Conservation (phyloP, 2,329 filamentous ascomycete genomes). For the Xylariales sp. region DNA sequence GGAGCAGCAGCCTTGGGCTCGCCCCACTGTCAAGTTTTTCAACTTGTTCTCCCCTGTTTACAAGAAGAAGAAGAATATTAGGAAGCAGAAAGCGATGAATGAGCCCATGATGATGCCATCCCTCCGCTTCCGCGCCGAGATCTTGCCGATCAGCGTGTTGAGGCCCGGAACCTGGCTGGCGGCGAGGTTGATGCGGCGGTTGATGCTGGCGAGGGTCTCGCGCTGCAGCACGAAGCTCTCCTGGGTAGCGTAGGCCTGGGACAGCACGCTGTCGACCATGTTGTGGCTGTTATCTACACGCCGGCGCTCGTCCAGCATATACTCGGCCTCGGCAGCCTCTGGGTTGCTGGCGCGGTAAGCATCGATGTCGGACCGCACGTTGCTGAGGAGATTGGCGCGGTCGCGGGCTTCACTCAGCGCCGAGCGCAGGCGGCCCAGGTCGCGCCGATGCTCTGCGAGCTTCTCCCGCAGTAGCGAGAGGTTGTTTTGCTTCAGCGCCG, state of each 20-base stretch:
- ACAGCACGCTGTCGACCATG: slow-evolving; percentile 84
- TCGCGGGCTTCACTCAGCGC: slow-evolving; percentile 75
- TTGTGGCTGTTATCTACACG: slow-evolving; percentile 86
- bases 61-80: slow-evolving; percentile 73
- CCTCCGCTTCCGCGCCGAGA: slow-evolving; percentile 89
- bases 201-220: slow-evolving; percentile 84
- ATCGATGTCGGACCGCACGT: slow-evolving; percentile 88
- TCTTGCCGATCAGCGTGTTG: slow-evolving; percentile 86
- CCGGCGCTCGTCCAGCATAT: slow-evolving; percentile 88
- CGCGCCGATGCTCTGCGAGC: slow-evolving; percentile 78
- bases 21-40: too few species aligned
- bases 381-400: slow-evolving; percentile 83
- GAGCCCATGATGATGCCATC: slow-evolving; percentile 90
- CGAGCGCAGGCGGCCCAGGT: slow-evolving; percentile 70
- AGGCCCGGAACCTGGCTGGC: slow-evolving; percentile 90
- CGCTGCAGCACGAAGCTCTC: slow-evolving; percentile 85
- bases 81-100: slow-evolving; percentile 89
- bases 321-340: slow-evolving; percentile 82
- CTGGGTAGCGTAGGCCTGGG: slow-evolving; percentile 94
- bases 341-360: slow-evolving; percentile 81
- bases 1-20: too few species aligned
- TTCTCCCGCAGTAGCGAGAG: slow-evolving; percentile 88
- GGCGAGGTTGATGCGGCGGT: slow-evolving; percentile 82
- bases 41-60: too few species aligned
- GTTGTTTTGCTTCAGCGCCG: slow-evolving; percentile 96